phyloP scores from a whole-genome alignment of 805 yeast species.

The Yarrowia sp. region DNA sequence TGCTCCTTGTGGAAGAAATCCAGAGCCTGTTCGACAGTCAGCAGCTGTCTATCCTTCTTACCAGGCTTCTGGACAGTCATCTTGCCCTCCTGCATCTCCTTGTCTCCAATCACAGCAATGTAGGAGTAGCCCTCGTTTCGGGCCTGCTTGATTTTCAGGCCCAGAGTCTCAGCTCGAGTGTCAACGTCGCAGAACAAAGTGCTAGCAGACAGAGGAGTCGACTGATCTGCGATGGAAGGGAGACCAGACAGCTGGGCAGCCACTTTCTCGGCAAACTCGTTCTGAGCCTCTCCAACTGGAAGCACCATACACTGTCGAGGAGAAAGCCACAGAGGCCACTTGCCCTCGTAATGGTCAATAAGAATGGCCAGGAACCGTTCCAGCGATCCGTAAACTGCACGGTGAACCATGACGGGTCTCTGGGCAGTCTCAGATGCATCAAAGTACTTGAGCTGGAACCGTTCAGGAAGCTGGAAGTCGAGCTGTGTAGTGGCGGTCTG shows the following conservation, averaged over 20 bases:
- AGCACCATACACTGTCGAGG: slow-evolving; percentile 86
- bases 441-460: slow-evolving; percentile 67
- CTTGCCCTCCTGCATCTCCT: slow-evolving; percentile 59
- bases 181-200: slow-evolving; percentile 76
- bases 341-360: slow-evolving; percentile 84
- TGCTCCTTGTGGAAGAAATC: slow-evolving; percentile 9
- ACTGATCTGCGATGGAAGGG: slow-evolving; percentile 37
- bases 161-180: slow-evolving; percentile 70
- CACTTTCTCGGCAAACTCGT: slow-evolving; percentile 51
- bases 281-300: slow-evolving; percentile 62
- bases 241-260: slow-evolving; percentile 42
- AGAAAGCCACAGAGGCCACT: slow-evolving; percentile 97
- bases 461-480: slow-evolving; percentile 88
- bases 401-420: slow-evolving; percentile 89
- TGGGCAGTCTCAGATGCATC: not conserved
- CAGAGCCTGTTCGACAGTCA: not conserved
- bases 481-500: slow-evolving; percentile 95
- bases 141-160: slow-evolving; percentile 77
- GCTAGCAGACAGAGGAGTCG: slow-evolving; percentile 56
- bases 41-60: not conserved
- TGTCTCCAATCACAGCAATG: slow-evolving; percentile 82
- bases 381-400: slow-evolving; percentile 93
- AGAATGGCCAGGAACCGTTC: slow-evolving; percentile 90
- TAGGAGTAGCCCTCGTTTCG: slow-evolving; percentile 69
- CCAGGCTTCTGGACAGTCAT: slow-evolving; percentile 47